These are phyloP conservation scores for Emiliania huxleyi DNA, from an alignment of 78 protist species.

Conservation along the genomic window DNA sequence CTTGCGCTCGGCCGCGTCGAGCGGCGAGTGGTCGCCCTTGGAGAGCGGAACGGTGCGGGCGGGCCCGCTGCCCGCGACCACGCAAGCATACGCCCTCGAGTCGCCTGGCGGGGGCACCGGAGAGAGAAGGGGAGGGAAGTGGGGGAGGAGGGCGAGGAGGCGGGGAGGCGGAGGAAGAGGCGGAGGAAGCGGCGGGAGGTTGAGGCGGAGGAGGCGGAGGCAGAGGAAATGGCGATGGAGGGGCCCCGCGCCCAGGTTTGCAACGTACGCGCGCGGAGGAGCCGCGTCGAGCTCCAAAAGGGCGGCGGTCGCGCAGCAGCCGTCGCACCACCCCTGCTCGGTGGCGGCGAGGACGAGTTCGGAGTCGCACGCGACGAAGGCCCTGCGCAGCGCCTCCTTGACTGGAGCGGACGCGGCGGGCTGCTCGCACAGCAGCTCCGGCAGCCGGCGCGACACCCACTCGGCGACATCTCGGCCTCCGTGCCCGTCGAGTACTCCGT, in stretches of 20 bases:
- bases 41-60: neutral
- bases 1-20: neutral
- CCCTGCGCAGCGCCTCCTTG: neutral
- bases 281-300: neutral
- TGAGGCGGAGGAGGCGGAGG: no score
- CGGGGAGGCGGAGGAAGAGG: no score
- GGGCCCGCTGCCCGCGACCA: neutral
- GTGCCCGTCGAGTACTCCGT: neutral
- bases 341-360: neutral
- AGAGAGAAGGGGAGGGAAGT: no score
- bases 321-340: neutral
- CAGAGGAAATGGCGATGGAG: no score
- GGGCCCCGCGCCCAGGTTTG: slow-evolving; percentile 22
- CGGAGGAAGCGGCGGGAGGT: no score
- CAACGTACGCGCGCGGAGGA: neutral
- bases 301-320: neutral
- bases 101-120: no score
- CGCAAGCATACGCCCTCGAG: neutral
- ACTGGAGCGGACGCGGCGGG: neutral
- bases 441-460: neutral
- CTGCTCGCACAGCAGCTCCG: neutral
- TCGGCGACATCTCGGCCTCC: neutral
- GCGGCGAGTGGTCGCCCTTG: neutral
- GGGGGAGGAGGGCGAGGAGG: no score
- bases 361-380: neutral